A percentile compares a stretch with the other conserved stretches of the same genome.
Conservation (phyloP, 2,329 filamentous ascomycete species). For the Teratosphaeria zuluensis region DNA sequence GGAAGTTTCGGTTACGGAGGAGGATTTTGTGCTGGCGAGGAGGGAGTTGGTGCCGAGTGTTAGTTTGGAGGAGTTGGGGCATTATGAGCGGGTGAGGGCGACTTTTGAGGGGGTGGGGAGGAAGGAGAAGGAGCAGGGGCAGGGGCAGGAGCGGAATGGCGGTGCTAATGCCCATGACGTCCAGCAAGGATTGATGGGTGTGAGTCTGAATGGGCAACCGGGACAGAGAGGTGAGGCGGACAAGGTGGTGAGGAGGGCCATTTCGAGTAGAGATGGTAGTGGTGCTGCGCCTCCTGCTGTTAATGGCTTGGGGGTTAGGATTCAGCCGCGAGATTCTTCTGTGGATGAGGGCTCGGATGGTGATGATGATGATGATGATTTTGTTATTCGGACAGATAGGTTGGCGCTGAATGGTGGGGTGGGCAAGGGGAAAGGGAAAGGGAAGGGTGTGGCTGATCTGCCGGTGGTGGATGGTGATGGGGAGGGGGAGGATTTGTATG, state of each 20-base stretch:
- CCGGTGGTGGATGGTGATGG: slow-evolving; percentile 28
- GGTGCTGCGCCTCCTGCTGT: neutral
- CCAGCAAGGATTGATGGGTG: neutral
- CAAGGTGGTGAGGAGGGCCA: slow-evolving; percentile 2
- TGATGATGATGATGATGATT: slow-evolving; percentile 16
- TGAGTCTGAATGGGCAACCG: neutral
- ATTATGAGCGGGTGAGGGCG: slow-evolving; percentile 76
- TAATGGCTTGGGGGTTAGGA: neutral
- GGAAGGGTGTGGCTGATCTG: slow-evolving; percentile 18
- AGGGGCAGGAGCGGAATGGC: neutral
- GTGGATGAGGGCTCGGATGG: slow-evolving; percentile 10
- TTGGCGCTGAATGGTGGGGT: slow-evolving; percentile 17
- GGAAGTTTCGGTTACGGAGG: slow-evolving; percentile 76
- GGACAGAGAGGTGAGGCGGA: neutral
- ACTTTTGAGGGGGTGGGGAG: slow-evolving; percentile 62
- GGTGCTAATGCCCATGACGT: neutral
- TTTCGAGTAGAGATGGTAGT: neutral
- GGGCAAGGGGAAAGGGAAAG: slow-evolving; percentile 19
- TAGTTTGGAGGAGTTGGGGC: slow-evolving; percentile 79
- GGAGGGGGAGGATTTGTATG: slow-evolving; percentile 36
- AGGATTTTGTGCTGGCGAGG: slow-evolving; percentile 76
- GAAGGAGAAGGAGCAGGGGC: slow-evolving; percentile 18
- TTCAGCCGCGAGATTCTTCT: neutral
- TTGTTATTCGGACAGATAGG: slow-evolving; percentile 32
- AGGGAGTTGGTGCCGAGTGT: slow-evolving; percentile 86